A percentile compares a stretch with the other conserved stretches of the same genome.
phyloP scores from a whole-genome alignment of 768 basidiomycete species.

The Lentinus tigrinus region DNA sequence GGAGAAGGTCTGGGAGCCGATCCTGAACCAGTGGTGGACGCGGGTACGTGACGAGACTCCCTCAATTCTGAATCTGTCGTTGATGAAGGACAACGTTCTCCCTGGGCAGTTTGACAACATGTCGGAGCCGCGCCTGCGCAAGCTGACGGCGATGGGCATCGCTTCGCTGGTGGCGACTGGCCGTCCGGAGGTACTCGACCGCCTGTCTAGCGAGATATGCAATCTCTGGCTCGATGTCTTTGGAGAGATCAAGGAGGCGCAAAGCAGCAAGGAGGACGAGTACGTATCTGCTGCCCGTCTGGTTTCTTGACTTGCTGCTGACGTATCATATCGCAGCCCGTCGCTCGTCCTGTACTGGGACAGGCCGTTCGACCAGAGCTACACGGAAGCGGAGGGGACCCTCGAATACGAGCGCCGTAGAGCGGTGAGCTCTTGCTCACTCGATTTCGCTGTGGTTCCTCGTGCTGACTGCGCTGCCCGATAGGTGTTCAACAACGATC shows the following conservation, averaged over 20 bases:
- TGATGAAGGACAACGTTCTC: background rate
- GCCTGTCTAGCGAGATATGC: constrained; percentile 74
- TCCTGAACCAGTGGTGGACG: constrained; percentile 83
- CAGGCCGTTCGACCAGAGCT: constrained; percentile 56
- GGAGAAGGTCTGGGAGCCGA: constrained; percentile 54
- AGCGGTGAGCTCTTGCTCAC: constrained; percentile 45
- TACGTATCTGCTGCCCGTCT: constrained; percentile 1
- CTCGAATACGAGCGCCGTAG: constrained; percentile 76
- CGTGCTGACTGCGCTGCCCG: background rate
- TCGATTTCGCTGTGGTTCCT: background rate
- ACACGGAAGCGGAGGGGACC: constrained; percentile 64
- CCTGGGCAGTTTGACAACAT: constrained; percentile 79
- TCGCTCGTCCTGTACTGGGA: constrained; percentile 71
- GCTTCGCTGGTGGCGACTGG: constrained; percentile 76
- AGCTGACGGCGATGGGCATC: constrained; percentile 80
- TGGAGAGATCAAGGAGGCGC: constrained; percentile 78
- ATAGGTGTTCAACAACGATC: constrained; percentile 71
- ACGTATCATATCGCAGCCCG: constrained; percentile 15
- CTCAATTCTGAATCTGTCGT: background rate
- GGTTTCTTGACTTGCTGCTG: background rate
- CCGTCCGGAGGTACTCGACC: constrained; percentile 66
- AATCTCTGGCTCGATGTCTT: constrained; percentile 90
- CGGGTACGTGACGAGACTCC: constrained; percentile 46
- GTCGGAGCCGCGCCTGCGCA: constrained; percentile 82
- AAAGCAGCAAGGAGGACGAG: constrained; percentile 32